Conservation (phyloP, 495 filamentous ascomycete genomes). For the Oleoguttula mirabilis region DNA sequence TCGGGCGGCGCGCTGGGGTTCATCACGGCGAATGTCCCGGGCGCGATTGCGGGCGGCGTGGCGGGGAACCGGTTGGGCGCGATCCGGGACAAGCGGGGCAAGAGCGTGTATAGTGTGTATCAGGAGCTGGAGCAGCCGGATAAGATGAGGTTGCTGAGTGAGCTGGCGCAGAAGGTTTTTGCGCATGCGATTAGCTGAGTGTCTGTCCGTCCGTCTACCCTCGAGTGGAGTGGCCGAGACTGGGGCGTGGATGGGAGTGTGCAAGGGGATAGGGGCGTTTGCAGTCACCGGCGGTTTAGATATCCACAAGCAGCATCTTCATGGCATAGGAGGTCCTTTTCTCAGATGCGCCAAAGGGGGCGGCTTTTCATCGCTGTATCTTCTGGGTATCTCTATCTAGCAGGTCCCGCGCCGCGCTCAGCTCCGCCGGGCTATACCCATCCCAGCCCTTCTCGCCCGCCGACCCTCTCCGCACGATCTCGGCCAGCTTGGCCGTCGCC, state of each 20-base stretch:
- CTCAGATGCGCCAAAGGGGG: too few species aligned
- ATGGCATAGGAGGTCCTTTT: too few species aligned
- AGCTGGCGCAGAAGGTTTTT: slow-evolving; percentile 33
- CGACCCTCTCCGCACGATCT: slow-evolving; percentile 55
- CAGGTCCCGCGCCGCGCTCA: slow-evolving; percentile 65
- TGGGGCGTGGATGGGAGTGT: too few species aligned
- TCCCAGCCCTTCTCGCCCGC: slow-evolving; percentile 52
- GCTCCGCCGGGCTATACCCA: slow-evolving; percentile 60
- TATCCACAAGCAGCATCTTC: too few species aligned
- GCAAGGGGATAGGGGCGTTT: too few species aligned
- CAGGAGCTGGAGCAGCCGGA: slow-evolving; percentile 68
- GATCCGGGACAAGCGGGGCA: slow-evolving; percentile 77
- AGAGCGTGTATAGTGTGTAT: slow-evolving; percentile 91
- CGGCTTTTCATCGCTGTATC: slow-evolving; percentile 26
- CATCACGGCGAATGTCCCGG: slow-evolving; percentile 85
- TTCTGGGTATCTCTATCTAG: slow-evolving; percentile 39
- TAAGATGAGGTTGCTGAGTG: slow-evolving; percentile 51
- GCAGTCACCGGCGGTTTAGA: too few species aligned
- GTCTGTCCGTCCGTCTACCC: too few species aligned
- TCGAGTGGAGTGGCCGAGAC: too few species aligned
- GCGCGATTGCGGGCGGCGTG: slow-evolving; percentile 77
- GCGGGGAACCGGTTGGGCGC: slow-evolving; percentile 84
- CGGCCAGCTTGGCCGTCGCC: slow-evolving; percentile 60
- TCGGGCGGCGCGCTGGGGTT: slow-evolving; percentile 88
- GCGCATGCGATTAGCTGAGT: slow-evolving; percentile 26